Conservation (phyloP, 2,329 filamentous ascomycete species). For the Sporothrix inflata region DNA sequence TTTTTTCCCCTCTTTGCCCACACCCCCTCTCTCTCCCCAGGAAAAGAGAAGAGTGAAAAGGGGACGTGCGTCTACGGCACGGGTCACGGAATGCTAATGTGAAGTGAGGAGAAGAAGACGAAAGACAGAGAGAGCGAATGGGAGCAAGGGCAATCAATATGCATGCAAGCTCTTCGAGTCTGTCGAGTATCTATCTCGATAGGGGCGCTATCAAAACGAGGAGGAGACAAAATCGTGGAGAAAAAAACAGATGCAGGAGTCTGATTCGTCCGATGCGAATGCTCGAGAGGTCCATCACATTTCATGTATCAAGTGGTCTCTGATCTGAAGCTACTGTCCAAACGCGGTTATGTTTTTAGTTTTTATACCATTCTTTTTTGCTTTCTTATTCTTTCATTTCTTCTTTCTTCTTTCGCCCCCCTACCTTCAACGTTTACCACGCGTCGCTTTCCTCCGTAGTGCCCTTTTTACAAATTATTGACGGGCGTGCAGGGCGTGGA, state of each 20-base stretch:
- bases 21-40: not conserved
- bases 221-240: slow-evolving; percentile 8
- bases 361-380: not conserved
- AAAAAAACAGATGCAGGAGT: not conserved
- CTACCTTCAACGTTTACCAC: slow-evolving; percentile 8
- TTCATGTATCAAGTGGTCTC: slow-evolving; percentile 3
- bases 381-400: not conserved
- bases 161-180: not conserved
- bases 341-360: not conserved
- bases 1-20: not conserved
- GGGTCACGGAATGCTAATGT: slow-evolving; percentile 22
- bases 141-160: too few species aligned
- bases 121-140: not conserved
- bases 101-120: not conserved
- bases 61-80: slow-evolving; percentile 22
- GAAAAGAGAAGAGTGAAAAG: not conserved
- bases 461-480: not conserved
- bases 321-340: not conserved
- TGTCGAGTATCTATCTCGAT: not conserved
- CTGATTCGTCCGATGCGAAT: slow-evolving; percentile 6
- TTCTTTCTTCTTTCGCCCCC: not conserved
- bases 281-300: not conserved
- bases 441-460: slow-evolving; percentile 3
- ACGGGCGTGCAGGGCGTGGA: not conserved
- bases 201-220: not conserved